Base-by-base conservation (phyloP, 371 early-diverging fungal species). In the Conidiobolus incongruus region DNA sequence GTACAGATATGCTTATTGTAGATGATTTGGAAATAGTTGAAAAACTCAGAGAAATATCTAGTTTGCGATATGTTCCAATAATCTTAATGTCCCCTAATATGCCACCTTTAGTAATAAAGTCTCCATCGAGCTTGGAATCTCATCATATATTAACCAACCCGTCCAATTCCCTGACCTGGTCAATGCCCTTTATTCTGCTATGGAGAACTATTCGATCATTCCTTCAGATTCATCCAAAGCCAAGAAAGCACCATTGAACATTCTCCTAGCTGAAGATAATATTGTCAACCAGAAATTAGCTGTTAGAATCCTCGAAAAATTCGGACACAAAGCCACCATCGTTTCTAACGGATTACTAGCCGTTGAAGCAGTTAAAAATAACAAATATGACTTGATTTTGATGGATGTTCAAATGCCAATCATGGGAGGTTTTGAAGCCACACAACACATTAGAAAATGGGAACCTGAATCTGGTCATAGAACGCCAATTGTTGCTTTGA, bases 371-470 rank as follows among this genome's bases (percentile, higher is more conserved):
- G 75, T 75, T 20, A 55, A 67, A 45, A 56, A 53, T 16, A 66
- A 60, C 13, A 53, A 45, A 1, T 81, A 62, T 47, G 77, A 79
- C 45, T 39, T 82, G 46, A 72, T 82, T 29, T 58, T 82, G 44
- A 82, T 81, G 83, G 83, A 82, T 51, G 70, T 79, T 13, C 77
- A 80, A 50, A 75, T 75, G 75, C 75, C 70, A 12, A 57, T 73
- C 30, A 75, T 81, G 76, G 79, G 76, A 40, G 82, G 82, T 8
- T 77, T 78, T 43, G 69, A 73, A 44, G 78, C 82, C 1, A 82
- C 81, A 0, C 66, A 65, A 48, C 59, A 58, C 46, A 83, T 83
- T 40, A 63, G 83, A n/a, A 54, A 67, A 33, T 57, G 62, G 46
- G 77, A 78, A 51, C 43, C 51, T n/a, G 50, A 48, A 38, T 77